Conservation (phyloP, 2,329 filamentous ascomycete genomes). For the Fusarium xyrophilum region DNA sequence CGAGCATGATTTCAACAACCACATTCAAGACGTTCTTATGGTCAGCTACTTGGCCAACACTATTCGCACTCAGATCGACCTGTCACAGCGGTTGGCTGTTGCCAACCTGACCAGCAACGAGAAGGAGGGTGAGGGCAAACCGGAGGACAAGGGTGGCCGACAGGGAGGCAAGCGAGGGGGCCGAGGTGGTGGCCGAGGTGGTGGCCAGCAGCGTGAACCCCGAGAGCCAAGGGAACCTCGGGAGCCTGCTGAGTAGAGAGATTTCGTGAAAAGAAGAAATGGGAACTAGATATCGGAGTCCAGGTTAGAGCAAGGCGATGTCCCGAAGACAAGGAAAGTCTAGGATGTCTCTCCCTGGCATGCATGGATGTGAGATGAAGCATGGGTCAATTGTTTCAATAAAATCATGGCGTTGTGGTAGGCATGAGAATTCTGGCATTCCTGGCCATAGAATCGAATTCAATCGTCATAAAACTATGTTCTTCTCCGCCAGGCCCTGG, state of each 20-base stretch:
- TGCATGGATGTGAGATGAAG: constrained; percentile 41
- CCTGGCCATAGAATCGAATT: constrained; percentile 47
- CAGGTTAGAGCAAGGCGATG: constrained; percentile 35
- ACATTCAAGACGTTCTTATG: constrained; percentile 98
- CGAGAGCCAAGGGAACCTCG: constrained; percentile 59
- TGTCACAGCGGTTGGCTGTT: constrained; percentile 93
- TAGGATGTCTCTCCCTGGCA: constrained; percentile 36
- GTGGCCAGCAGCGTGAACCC: constrained; percentile 57
- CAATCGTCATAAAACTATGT: constrained; percentile 43
- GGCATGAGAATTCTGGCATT: constrained; percentile 45
- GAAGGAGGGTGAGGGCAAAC: constrained; percentile 58
- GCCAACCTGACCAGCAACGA: constrained; percentile 65
- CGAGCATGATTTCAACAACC: constrained; percentile 99
- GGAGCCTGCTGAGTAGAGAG: constrained; percentile 45
- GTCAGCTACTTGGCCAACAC: constrained; percentile 98
- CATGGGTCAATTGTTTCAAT: constrained; percentile 46
- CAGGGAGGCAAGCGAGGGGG: constrained; percentile 60
- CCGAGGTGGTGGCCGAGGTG: constrained; percentile 58
- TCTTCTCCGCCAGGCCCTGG: background rate
- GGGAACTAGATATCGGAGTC: constrained; percentile 30
- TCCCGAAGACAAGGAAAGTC: constrained; percentile 33
- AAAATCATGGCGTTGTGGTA: constrained; percentile 51
- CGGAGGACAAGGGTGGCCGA: constrained; percentile 55
- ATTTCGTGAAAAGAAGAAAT: constrained; percentile 17
- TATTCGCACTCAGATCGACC: constrained; percentile 97